A percentile compares a stretch with the other conserved stretches of the same genome.
phyloP scores from a whole-genome alignment of 352 stramenopile species.

The Phytophthora vignae region DNA sequence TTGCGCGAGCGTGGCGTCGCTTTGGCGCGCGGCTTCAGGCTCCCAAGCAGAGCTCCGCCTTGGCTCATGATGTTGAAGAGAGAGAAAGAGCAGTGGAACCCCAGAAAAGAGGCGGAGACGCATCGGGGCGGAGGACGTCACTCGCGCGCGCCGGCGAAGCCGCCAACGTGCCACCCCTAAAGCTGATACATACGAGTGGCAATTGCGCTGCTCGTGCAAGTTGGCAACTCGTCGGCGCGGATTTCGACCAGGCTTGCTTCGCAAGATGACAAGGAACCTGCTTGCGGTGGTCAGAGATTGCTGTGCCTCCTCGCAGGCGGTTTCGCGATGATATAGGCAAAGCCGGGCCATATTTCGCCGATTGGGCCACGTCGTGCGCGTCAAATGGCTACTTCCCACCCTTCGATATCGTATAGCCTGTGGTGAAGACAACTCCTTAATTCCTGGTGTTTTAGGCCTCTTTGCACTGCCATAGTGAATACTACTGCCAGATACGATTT shows the following conservation, averaged over 20 bases:
- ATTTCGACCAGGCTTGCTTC: neutral
- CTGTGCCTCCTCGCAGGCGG: neutral
- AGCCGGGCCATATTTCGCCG: neutral
- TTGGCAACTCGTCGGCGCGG: neutral
- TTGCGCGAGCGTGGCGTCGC: constrained; percentile 3
- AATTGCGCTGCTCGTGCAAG: neutral
- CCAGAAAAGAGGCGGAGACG: constrained; percentile 17
- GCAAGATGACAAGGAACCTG: neutral
- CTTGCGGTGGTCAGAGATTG: neutral
- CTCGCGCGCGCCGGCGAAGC: neutral
- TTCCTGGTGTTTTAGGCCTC: too few species aligned
- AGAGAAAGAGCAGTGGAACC: constrained; percentile 19
- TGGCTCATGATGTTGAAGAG: constrained; percentile 10
- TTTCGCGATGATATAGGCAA: neutral
- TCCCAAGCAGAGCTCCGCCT: neutral
- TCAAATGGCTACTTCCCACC: neutral
- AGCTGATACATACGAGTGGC: neutral
- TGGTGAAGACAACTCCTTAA: neutral
- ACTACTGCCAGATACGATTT: neutral
- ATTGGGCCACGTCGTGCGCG: neutral
- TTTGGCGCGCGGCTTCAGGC: neutral
- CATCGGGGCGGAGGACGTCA: neutral
- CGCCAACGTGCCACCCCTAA: neutral
- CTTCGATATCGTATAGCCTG: neutral
- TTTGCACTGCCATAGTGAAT: neutral